Evolutionary conservation across 352 stramenopile species (phyloP), one percentile per base, ranked within the genome.

Genomic region (Phytopythium helicoides): DNA sequence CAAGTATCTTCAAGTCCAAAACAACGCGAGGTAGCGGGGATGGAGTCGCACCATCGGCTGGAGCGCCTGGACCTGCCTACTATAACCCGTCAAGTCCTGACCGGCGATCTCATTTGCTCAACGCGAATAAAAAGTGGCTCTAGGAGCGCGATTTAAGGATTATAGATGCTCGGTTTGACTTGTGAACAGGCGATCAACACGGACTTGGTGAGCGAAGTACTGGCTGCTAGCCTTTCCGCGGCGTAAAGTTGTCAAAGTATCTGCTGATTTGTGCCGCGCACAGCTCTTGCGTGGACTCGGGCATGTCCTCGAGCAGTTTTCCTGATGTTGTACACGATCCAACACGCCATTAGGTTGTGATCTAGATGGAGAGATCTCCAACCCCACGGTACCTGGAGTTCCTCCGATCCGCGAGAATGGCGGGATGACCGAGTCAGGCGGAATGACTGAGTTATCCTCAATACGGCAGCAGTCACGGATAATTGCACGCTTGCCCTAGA

Each of bases 391-490:
- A 91, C 83, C 83, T 63, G 83, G 83, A 23, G 89, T 81, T 22
- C 83, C 83, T 19, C 75, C 60, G 42, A 94, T 77, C 18, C 68
- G 75, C 12, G 81, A 90, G 52, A 91, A 94, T 12, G 83, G 83
- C 9, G 78, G 74, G 33, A 94, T 87, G 38, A 92, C 78, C 1
- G 81, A 64, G 47, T 94, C 83, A 25, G 78, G 60, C n/a, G 83
- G 76, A 19, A 94, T 69, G 26, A 94, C 63, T 11, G 78, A 88
- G 54, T 91, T 86, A 56, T 91, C 81, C 60, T 90, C 83, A 42
- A 94, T 89, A 53, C 68, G 75, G 39, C 83, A 94, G 66, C 83
- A 94, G 58, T 94, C 83, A 51, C 81, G 81, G 60, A 94, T 90
- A 48, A 94, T 92, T 15, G 71, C 71, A 18, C 81, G 81, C 57